Base-by-base conservation (phyloP, 108 stramenopile species). In the Fragilaria crotonensis region DNA sequence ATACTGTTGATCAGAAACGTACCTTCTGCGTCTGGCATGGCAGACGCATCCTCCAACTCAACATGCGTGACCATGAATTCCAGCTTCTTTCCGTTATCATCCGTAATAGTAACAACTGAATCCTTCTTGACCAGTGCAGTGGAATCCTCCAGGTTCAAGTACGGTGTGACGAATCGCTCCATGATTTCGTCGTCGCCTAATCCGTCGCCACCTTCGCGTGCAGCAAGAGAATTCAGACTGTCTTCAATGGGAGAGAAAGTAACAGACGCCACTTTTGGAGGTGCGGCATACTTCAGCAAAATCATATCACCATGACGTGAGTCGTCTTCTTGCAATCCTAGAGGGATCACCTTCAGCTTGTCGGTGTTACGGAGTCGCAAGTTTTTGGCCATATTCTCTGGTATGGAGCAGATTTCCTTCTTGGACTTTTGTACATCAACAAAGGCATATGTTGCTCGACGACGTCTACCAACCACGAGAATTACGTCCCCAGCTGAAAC, bases 201-300 rank as follows among this genome's bases (percentile, higher is more conserved):
- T 5, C 68, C 68, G 46, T 83, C 81, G 18, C 85, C 87, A 30
- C 88, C 91, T 67, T 93, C 91, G 4, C 52, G 25, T 5, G 70
- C 54, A 22, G 76, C 71, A 30, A 92, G 59, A 0, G 70, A 50
- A 19, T 64, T 32, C 50, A 84, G 59, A 48, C 78, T 78, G 64
- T 93, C 91, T 66, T 77, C 77, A 4, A 93, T 60, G 3, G 91
- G 91, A n/a, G 84, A 71, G 61, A 89, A 75, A 9, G 91, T 87
- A 0, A 82, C 77, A 27, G 84, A 72, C 3, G 66, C 33, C 25
- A 81, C 73, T 11, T 69, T 57, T 5, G 71, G 45, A n/a, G 78
- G 67, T 30, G 64, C 49, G 22, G 55, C 48, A 0, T 29, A 3
- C 25, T 66, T 44, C 57, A 92, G 54, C 20, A 92, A 32, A 18